A percentile compares a stretch with the other conserved stretches of the same genome.
Evolutionary conservation across 495 filamentous ascomycete species (phyloP).

Genomic region (Aspergillus nidulans): DNA sequence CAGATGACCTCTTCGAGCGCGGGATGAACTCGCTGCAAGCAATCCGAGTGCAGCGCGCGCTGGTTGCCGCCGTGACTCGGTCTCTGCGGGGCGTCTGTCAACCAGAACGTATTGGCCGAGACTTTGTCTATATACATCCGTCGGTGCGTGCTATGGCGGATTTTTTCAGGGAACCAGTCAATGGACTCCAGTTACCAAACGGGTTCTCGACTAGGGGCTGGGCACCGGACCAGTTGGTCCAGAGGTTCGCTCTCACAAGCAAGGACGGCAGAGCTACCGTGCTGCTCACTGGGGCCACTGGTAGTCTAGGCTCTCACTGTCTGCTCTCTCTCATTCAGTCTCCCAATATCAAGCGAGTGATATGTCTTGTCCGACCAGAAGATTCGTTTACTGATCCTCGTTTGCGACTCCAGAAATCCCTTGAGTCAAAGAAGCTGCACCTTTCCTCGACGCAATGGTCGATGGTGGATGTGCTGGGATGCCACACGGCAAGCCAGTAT

Average conservation of each 20-base stretch:
- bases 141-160: neutral
- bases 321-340: constrained; percentile 21
- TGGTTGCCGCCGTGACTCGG: constrained; percentile 8
- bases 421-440: neutral
- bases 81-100: constrained; percentile 9
- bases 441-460: neutral
- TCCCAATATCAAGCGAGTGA: neutral
- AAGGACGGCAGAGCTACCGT: constrained; percentile 17
- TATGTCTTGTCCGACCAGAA: constrained; percentile 6
- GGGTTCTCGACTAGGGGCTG: neutral
- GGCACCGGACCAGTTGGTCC: neutral
- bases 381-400: neutral
- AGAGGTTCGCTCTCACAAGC: neutral
- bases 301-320: constrained; percentile 42
- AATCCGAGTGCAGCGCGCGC: constrained; percentile 13
- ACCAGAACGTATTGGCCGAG: constrained; percentile 8
- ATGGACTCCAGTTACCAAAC: too few species aligned
- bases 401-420: neutral
- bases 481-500: neutral
- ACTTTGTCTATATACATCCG: constrained; percentile 26
- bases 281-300: constrained; percentile 46
- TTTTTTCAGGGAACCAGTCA: neutral
- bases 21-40: constrained; percentile 38
- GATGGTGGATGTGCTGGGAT: neutral
- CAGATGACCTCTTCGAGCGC: constrained; percentile 32